Percentiles rank a stretch among this genome's conserved stretches.
phyloP scores from a whole-genome alignment of 768 basidiomycete species.

The Mycena rosella region DNA sequence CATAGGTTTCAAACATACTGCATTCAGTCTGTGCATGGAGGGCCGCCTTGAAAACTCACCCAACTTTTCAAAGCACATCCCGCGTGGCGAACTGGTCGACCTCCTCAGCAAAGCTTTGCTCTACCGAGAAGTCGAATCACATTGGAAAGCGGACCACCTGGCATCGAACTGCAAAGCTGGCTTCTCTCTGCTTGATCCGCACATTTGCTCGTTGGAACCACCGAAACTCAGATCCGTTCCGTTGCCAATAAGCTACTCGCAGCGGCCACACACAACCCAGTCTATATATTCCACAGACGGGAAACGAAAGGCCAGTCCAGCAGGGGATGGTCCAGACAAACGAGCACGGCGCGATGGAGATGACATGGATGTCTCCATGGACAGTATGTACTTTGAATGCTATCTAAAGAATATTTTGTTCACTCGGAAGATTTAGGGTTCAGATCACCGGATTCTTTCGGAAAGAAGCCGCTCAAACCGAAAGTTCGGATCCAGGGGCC shows the following conservation, averaged over 20 bases:
- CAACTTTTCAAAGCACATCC: slow-evolving; percentile 78
- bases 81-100: slow-evolving; percentile 85
- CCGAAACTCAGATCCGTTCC: slow-evolving; percentile 42
- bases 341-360: slow-evolving; percentile 64
- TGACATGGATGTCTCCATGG: slow-evolving; percentile 56
- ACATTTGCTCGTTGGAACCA: slow-evolving; percentile 73
- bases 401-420: slow-evolving; percentile 40
- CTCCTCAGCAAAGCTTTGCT: slow-evolving; percentile 84
- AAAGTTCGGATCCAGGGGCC: slow-evolving; percentile 56
- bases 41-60: slow-evolving; percentile 77
- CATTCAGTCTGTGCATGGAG: slow-evolving; percentile 85
- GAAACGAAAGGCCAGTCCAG: slow-evolving; percentile 67
- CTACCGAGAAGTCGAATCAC: slow-evolving; percentile 86
- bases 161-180: slow-evolving; percentile 74
- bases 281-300: slow-evolving; percentile 1
- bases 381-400: slow-evolving; percentile 48
- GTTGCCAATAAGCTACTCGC: slow-evolving; percentile 25
- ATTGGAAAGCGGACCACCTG: slow-evolving; percentile 77
- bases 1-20: slow-evolving; percentile 83
- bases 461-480: slow-evolving; percentile 46
- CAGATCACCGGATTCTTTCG: slow-evolving; percentile 27
- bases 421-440: slow-evolving; percentile 26
- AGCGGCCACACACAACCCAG: slow-evolving; percentile 17
- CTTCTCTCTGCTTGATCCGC: slow-evolving; percentile 82
- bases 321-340: slow-evolving; percentile 71